These are phyloP conservation scores for Casaregolazyma suthepensis DNA, from an alignment of 1,139 yeast genomes.

Conservation along the genomic window DNA sequence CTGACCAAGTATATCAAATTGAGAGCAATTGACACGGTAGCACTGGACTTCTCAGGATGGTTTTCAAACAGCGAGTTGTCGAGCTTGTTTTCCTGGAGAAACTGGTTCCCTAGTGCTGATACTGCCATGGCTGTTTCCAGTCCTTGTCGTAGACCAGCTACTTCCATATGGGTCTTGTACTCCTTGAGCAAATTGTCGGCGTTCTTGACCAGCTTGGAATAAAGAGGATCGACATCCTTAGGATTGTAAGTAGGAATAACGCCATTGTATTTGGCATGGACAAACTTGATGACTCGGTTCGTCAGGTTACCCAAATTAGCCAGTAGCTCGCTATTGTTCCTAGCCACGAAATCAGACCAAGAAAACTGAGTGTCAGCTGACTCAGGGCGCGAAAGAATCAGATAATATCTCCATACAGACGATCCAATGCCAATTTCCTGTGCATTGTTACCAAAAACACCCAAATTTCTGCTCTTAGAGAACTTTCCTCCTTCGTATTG, in stretches of 20 bases:
- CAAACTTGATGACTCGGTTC: slow-evolving; percentile 86
- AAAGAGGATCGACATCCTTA: slow-evolving; percentile 41
- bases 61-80: slow-evolving; percentile 80
- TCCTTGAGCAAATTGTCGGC: slow-evolving; percentile 53
- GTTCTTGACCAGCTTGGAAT: slow-evolving; percentile 47
- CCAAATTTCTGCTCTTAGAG: slow-evolving; percentile 92
- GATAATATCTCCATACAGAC: slow-evolving; percentile 95
- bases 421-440: slow-evolving; percentile 86
- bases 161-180: slow-evolving; percentile 74
- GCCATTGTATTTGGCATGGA: slow-evolving; percentile 84
- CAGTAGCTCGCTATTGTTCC: slow-evolving; percentile 85
- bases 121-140: slow-evolving; percentile 86
- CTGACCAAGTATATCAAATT: slow-evolving; percentile 80
- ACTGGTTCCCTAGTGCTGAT: slow-evolving; percentile 88
- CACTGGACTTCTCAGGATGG: slow-evolving; percentile 76
- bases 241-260: slow-evolving; percentile 62
- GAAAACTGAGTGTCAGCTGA: slow-evolving; percentile 93
- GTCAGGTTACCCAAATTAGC: slow-evolving; percentile 97
- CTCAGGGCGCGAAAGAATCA: slow-evolving; percentile 91
- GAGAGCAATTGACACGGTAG: slow-evolving; percentile 87
- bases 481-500: slow-evolving; percentile 98
- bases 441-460: slow-evolving; percentile 98
- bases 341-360: slow-evolving; percentile 92
- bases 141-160: slow-evolving; percentile 71
- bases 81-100: slow-evolving; percentile 90